Evolutionary conservation across 2,329 filamentous ascomycete species (phyloP).

Genomic region (Cladophialophora carrionii): DNA sequence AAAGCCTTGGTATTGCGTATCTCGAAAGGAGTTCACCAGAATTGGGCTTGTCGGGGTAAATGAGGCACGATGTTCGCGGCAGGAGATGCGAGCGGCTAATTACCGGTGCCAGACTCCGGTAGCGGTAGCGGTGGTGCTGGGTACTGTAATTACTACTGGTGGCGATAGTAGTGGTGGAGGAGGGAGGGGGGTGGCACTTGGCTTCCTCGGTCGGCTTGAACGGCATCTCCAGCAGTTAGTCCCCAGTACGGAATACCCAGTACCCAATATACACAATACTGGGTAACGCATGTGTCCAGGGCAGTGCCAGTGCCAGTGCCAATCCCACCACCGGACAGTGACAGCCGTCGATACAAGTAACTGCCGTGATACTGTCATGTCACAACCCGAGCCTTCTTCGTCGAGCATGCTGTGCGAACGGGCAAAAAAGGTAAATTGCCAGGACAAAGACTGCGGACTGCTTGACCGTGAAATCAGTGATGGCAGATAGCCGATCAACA

Average conservation of each 20-base stretch:
- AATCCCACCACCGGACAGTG: not conserved
- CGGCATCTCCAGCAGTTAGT: conserved; percentile 4
- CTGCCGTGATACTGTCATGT: not conserved
- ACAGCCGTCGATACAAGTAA: not conserved
- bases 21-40: not conserved
- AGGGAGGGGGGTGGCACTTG: not conserved
- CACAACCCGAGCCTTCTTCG: not conserved
- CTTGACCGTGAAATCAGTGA: not conserved
- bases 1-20: not conserved
- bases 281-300: too few species aligned
- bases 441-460: not conserved
- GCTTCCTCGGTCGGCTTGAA: conserved; percentile 2
- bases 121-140: too few species aligned
- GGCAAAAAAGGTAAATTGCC: not conserved
- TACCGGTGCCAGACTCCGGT: not conserved
- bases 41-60: not conserved
- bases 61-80: not conserved
- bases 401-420: not conserved
- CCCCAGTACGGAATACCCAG: too few species aligned
- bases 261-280: too few species aligned
- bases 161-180: too few species aligned
- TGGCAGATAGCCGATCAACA: not conserved
- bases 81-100: conserved; percentile 10
- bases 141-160: too few species aligned
- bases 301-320: too few species aligned